Conservation (phyloP, 306 rosid species). For the Cucurbita maxima region DNA sequence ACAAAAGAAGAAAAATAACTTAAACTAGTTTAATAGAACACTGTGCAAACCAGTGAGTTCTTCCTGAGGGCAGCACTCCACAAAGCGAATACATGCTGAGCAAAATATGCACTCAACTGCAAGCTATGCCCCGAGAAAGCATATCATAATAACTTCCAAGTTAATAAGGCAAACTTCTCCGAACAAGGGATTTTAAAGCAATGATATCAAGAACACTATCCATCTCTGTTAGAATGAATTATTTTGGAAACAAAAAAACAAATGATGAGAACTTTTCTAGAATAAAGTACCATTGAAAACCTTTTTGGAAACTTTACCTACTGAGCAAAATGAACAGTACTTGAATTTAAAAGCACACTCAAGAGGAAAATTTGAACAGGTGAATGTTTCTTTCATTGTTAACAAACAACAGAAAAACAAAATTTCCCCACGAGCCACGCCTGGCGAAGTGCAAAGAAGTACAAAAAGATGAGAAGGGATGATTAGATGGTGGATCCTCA, state of each 20-base stretch:
- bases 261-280: not conserved
- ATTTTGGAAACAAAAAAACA: not conserved
- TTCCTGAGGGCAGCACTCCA: slow-evolving; percentile 99
- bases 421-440: not conserved
- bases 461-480: not conserved
- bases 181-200: slow-evolving; percentile 2
- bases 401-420: not conserved
- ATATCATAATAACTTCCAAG: slow-evolving; percentile 9
- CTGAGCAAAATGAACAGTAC: not conserved
- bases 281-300: not conserved
- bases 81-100: slow-evolving; percentile 97
- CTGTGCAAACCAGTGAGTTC: slow-evolving; percentile 74
- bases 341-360: not conserved
- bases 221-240: not conserved
- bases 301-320: not conserved
- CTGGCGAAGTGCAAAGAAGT: not conserved
- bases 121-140: slow-evolving; percentile 46
- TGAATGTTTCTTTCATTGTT: not conserved
- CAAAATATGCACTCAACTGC: slow-evolving; percentile 99
- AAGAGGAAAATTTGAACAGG: not conserved
- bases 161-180: slow-evolving; percentile 4
- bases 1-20: not conserved
- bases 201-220: not conserved
- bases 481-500: not conserved
- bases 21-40: not conserved